phyloP scores from a whole-genome alignment of 768 basidiomycete genomes.

The Mycena galopus region DNA sequence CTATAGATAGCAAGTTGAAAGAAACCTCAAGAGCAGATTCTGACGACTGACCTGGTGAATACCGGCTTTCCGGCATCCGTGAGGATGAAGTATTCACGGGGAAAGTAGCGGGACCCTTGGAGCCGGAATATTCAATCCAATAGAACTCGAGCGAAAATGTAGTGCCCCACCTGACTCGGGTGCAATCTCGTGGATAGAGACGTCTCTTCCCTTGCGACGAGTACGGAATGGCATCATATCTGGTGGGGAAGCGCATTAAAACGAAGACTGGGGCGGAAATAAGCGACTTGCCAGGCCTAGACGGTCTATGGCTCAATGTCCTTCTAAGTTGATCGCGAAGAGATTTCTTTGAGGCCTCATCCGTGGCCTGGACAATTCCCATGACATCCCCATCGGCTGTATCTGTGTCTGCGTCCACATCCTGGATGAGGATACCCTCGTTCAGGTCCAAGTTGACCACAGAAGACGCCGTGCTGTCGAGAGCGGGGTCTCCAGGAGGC shows the following conservation, averaged over 20 bases:
- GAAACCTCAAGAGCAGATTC: constrained; percentile 26
- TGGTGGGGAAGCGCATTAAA: constrained; percentile 26
- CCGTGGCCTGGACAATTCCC: constrained; percentile 58
- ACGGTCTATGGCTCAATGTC: constrained; percentile 69
- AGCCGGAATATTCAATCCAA: constrained; percentile 32
- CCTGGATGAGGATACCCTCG: constrained; percentile 80
- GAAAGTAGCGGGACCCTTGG: constrained; percentile 58
- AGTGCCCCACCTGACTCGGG: constrained; percentile 53
- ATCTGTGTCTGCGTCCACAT: constrained; percentile 74
- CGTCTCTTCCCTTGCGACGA: constrained; percentile 46
- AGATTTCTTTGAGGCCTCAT: constrained; percentile 72
- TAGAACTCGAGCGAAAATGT: constrained; percentile 15
- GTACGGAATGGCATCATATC: constrained; percentile 47
- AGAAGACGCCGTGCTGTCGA: constrained; percentile 80
- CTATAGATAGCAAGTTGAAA: constrained; percentile 44
- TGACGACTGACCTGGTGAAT: constrained; percentile 78
- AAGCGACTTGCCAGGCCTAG: constrained; percentile 59
- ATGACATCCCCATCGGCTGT: constrained; percentile 66
- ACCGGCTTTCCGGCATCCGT: constrained; percentile 99
- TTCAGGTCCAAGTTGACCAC: constrained; percentile 73
- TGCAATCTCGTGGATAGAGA: constrained; percentile 55
- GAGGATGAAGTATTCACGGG: constrained; percentile 90
- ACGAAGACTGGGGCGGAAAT: constrained; percentile 13
- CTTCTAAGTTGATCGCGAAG: constrained; percentile 80
- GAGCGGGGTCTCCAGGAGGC: constrained; percentile 47